These are phyloP conservation scores for Collybia nuda DNA, from an alignment of 768 basidiomycete species.

Conservation along the genomic window DNA sequence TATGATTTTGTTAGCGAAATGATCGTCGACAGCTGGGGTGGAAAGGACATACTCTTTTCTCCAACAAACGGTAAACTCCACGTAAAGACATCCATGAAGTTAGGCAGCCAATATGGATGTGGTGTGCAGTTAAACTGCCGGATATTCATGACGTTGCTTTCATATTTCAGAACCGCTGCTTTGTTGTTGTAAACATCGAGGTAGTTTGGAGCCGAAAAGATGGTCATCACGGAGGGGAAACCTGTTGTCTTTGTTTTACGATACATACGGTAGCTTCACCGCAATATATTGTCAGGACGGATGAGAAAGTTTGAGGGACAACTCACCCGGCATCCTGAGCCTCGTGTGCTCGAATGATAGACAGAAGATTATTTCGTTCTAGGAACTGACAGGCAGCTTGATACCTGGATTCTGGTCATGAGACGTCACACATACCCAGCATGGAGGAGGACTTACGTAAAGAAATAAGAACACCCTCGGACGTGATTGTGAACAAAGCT, in stretches of 20 bases:
- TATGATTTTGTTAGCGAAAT: constrained; percentile 23
- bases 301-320: background rate
- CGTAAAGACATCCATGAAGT: constrained; percentile 99
- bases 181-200: constrained; percentile 99
- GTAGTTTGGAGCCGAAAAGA: constrained; percentile 98
- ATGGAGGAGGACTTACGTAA: constrained; percentile 36
- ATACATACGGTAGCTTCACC: constrained; percentile 90
- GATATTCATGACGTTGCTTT: constrained; percentile 98
- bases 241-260: constrained; percentile 97
- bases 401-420: constrained; percentile 54
- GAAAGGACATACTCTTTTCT: constrained; percentile 76
- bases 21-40: background rate
- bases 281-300: constrained; percentile 3
- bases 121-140: constrained; percentile 97
- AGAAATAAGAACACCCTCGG: constrained; percentile 96
- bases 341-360: constrained; percentile 97
- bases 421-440: background rate
- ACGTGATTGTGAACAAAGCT: constrained; percentile 96
- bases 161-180: constrained; percentile 98
- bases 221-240: constrained; percentile 99
- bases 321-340: constrained; percentile 96
- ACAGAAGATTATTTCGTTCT: constrained; percentile 93
- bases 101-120: constrained; percentile 97
- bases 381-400: constrained; percentile 97
- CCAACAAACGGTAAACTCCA: constrained; percentile 99